These are phyloP conservation scores for Trypanosoma cruzi DNA, from an alignment of 208 protist genomes.

Conservation along the genomic window DNA sequence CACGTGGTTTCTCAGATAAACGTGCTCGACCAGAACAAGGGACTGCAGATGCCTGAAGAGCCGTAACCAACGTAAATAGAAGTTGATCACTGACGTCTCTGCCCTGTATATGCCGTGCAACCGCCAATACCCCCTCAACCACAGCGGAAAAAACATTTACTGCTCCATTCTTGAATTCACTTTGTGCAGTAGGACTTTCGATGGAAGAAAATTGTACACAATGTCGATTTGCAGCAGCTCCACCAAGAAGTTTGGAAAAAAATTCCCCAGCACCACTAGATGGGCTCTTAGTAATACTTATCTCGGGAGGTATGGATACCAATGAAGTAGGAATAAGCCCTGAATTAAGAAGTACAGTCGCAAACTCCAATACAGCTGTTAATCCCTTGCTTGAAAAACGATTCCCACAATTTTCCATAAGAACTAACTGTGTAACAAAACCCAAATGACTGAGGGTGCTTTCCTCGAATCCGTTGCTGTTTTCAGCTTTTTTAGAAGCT, in stretches of 20 bases:
- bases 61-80: slow-evolving; percentile 57
- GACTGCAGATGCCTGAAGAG: slow-evolving; percentile 57
- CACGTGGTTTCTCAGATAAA: slow-evolving; percentile 19
- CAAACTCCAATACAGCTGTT: slow-evolving; percentile 53
- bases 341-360: slow-evolving; percentile 52
- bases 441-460: slow-evolving; percentile 45
- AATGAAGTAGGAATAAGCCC: slow-evolving; percentile 53
- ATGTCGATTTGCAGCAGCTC: slow-evolving; percentile 19
- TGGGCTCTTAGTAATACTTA: slow-evolving; percentile 20
- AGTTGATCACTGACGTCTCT: slow-evolving; percentile 61
- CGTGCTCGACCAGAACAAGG: slow-evolving; percentile 39
- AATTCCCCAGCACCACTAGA: slow-evolving; percentile 46
- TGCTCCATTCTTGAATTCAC: slow-evolving; percentile 18
- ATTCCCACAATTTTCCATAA: slow-evolving; percentile 41
- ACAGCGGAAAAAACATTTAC: slow-evolving; percentile 54
- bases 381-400: slow-evolving; percentile 40
- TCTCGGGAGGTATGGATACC: slow-evolving; percentile 28
- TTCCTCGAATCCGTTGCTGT: not conserved
- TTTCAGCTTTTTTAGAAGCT: slow-evolving; percentile 25
- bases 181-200: not conserved
- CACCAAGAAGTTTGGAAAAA: slow-evolving; percentile 60
- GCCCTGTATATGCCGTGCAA: slow-evolving; percentile 31
- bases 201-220: not conserved
- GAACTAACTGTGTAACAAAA: slow-evolving; percentile 44
- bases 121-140: slow-evolving; percentile 63